phyloP scores from a whole-genome alignment of 2,329 filamentous ascomycete genomes.

The Botrytis paeoniae region DNA sequence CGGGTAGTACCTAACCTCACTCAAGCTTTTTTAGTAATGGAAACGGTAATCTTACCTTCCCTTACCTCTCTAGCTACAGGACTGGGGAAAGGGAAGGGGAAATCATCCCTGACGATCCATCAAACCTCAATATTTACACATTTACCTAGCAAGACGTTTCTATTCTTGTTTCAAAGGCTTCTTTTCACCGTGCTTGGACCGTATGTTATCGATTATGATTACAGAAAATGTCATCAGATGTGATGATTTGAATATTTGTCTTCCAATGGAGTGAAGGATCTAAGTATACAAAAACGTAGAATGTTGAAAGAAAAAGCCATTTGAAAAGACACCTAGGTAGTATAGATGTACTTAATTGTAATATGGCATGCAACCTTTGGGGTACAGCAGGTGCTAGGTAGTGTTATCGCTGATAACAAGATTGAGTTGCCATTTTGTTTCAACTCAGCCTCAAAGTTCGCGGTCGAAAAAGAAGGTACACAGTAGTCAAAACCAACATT shows the following conservation, averaged over 20 bases:
- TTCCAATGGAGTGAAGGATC: not conserved
- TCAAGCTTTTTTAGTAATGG: not conserved
- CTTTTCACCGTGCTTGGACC: not conserved
- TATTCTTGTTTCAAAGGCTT: not conserved
- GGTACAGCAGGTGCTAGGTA: not conserved
- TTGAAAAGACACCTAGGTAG: not conserved
- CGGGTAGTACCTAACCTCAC: not conserved
- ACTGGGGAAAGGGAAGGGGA: not conserved
- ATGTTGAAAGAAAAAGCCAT: not conserved
- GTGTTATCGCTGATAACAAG: not conserved
- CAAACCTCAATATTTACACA: not conserved
- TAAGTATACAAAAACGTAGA: not conserved
- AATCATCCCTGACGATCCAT: conserved; percentile 8
- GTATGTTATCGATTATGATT: not conserved
- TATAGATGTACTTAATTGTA: not conserved
- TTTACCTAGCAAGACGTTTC: not conserved
- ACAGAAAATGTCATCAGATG: not conserved
- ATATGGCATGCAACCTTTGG: too few relatives aligned
- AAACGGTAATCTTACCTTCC: not conserved
- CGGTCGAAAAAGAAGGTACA: not conserved
- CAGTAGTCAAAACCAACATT: not conserved
- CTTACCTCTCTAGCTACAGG: not conserved
- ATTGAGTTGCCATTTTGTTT: not conserved
- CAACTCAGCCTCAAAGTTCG: not conserved
- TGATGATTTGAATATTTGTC: not conserved